Evolutionary conservation across 1,284 basidiomycete genomes (phyloP).

Genomic region (Cutaneotrichosporon sp.): DNA sequence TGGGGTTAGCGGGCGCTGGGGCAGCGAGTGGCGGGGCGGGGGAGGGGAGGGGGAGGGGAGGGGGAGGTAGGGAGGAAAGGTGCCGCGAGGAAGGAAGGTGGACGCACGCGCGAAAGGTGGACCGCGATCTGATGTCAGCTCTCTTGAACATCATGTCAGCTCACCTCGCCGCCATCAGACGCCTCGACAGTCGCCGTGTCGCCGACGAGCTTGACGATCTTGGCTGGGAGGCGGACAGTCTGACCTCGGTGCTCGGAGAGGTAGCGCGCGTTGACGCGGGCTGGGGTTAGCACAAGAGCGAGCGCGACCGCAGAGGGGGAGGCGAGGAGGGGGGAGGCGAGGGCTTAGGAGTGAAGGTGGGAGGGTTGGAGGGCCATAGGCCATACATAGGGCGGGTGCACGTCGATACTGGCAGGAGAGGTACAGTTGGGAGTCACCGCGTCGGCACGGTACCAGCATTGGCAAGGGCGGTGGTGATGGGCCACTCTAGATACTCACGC

Average conservation of each 20-base stretch:
- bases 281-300: slow-evolving; percentile 23
- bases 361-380: not conserved
- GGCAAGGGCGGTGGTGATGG: not conserved
- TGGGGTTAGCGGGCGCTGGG: slow-evolving; percentile 35
- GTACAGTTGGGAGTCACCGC: too few species aligned
- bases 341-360: too few species aligned
- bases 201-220: slow-evolving; percentile 64
- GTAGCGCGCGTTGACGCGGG: slow-evolving; percentile 45
- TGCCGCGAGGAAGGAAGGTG: not conserved
- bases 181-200: slow-evolving; percentile 66
- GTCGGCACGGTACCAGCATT: too few species aligned
- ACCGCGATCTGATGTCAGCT: slow-evolving; percentile 59
- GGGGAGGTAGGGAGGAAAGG: too few species aligned
- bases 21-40: not conserved
- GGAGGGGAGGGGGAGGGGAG: too few species aligned
- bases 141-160: slow-evolving; percentile 2
- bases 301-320: too few species aligned
- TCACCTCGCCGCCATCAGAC: slow-evolving; percentile 66
- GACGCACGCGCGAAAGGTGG: slow-evolving; percentile 56
- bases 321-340: not conserved
- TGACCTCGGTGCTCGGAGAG: slow-evolving; percentile 51
- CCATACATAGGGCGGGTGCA: too few species aligned
- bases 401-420: too few species aligned
- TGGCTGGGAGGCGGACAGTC: slow-evolving; percentile 71
- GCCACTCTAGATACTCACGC: slow-evolving; percentile 32